Base-by-base conservation (phyloP, 2,329 filamentous ascomycete genomes). In the Sarocladium oryzae region DNA sequence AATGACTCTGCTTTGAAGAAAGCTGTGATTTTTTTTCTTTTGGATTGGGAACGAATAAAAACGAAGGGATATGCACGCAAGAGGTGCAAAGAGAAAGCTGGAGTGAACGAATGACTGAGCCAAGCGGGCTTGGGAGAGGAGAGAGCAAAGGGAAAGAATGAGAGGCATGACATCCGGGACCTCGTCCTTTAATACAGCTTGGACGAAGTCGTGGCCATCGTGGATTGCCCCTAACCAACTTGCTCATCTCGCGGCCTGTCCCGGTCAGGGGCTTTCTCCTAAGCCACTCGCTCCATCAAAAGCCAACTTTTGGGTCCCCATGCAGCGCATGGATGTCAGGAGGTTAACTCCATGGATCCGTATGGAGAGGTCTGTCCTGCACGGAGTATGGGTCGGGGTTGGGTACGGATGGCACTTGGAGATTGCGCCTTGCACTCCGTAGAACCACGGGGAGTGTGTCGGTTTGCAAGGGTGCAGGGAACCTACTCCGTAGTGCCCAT, bases 1-100 rank as follows among this genome's bases (percentile, higher is more conserved):
- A 55, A 32, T 53, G 53, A 52, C 48, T 46, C 4, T 40, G 43
- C 43, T 48, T 48, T 48, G 26, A 48, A 32, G 24, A 48, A 48
- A 48, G 43, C 43, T 48, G 43, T 48, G 20, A 9, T 40, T 7
- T 40, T 11, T 28, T n/a, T n/a, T n/a, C n/a, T n/a, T n/a, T n/a
- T n/a, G 28, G 28, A 13, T 30, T 30, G 13, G 7, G 13, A 30
- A 30, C 7, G 13, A 13, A 7, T 30, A 13, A 30, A 30, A 48
- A 48, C 43, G 43, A 48, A 33, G 32, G 43, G 13, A 7, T 48
- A 33, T 48, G 43, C 43, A 48, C 43, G 28, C 26, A 23, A 48
- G 13, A 32, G 43, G 21, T 30, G 16, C 4, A 33, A 33, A 18
- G n/a, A n/a, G n/a, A n/a, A 33, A 48, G 43, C 28, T 48, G 43